Evolutionary conservation across 257 asterid species (phyloP).

Genomic region (Apocynum venetum): DNA sequence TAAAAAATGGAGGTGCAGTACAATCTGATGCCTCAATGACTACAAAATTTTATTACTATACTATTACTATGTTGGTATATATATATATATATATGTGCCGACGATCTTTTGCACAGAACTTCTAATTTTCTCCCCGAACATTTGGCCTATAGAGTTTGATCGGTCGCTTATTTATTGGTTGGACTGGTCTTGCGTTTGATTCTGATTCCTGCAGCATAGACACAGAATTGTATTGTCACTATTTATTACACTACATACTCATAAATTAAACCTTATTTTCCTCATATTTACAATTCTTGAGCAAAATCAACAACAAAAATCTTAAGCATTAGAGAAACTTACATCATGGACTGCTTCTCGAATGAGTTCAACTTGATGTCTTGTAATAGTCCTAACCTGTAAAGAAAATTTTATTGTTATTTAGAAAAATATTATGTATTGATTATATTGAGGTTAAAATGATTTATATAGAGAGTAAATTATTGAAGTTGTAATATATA

Average conservation of each 20-base stretch:
- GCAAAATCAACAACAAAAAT: not conserved
- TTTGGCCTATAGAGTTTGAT: slow-evolving; percentile 41
- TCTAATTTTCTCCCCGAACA: slow-evolving; percentile 16
- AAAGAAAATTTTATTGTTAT: not conserved
- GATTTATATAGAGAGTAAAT: no score
- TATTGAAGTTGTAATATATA: not conserved
- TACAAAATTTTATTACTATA: not conserved
- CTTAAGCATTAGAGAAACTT: slow-evolving; percentile 6
- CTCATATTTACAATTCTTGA: no score
- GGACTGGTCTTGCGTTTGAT: slow-evolving; percentile 60
- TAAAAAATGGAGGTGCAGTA: no score
- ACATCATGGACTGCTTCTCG: slow-evolving; percentile 63
- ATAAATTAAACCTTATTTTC: no score
- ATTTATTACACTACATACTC: no score
- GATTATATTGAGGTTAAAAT: no score
- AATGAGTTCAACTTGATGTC: slow-evolving; percentile 43
- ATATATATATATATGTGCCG: not conserved
- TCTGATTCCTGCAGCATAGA: slow-evolving; percentile 31
- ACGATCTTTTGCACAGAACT: not conserved
- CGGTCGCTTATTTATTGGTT: slow-evolving; percentile 34
- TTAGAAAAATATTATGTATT: not conserved
- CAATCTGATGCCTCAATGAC: not conserved
- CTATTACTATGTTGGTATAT: not conserved
- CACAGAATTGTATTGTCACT: no score
- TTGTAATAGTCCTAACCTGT: slow-evolving; percentile 57